Evolutionary conservation across 495 filamentous ascomycete genomes (phyloP).

Genomic region (Chaetomium tenue): DNA sequence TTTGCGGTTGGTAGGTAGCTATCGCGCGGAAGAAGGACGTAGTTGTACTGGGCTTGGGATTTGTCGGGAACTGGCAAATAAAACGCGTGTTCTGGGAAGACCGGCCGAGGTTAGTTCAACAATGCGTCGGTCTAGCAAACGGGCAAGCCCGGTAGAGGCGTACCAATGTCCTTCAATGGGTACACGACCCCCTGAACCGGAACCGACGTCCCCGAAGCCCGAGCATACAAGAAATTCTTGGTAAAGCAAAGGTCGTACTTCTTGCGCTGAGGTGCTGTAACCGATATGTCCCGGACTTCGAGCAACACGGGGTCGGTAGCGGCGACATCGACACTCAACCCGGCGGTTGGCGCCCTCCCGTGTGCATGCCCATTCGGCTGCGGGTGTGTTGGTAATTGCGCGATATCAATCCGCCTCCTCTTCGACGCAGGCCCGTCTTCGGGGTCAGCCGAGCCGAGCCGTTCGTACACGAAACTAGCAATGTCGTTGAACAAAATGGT

Average conservation of each 20-base stretch:
- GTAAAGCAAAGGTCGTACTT: conserved; percentile 82
- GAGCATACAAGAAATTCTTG: conserved; percentile 63
- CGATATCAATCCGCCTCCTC: conserved; percentile 51
- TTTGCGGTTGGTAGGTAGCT: conserved; percentile 48
- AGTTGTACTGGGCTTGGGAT: conserved; percentile 81
- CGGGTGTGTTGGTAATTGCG: conserved; percentile 26
- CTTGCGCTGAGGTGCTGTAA: conserved; percentile 83
- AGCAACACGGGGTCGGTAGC: conserved; percentile 51
- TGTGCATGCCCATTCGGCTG: conserved; percentile 23
- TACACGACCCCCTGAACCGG: conserved; percentile 67
- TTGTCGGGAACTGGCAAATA: conserved; percentile 92
- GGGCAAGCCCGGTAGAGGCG: conserved; percentile 31
- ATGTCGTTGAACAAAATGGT: conserved; percentile 56
- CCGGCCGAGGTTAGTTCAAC: not conserved
- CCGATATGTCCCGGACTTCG: conserved; percentile 69
- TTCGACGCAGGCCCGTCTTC: conserved; percentile 46
- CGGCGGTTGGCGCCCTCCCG: conserved; percentile 13
- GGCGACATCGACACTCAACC: conserved; percentile 33
- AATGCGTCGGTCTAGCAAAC: not conserved
- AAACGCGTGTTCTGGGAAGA: conserved; percentile 63
- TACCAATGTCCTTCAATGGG: conserved; percentile 71
- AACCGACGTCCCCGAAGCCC: conserved; percentile 60
- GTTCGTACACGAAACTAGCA: conserved; percentile 47
- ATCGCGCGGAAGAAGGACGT: conserved; percentile 76
- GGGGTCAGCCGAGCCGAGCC: conserved; percentile 30